These are phyloP conservation scores for Aspergillus amoenus DNA, from an alignment of 2,329 filamentous ascomycete genomes.

Conservation along the genomic window DNA sequence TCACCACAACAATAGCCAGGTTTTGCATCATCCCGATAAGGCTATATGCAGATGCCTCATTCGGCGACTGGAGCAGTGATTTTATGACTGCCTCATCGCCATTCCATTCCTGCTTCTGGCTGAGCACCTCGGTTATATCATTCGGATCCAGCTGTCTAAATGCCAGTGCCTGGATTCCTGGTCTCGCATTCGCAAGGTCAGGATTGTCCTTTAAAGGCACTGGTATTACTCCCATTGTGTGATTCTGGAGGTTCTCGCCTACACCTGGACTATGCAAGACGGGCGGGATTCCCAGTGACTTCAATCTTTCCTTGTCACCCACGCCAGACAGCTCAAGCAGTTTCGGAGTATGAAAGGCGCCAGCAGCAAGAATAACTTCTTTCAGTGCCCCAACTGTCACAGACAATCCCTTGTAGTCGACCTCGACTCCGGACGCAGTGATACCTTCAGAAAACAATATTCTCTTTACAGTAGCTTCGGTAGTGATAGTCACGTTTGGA, in stretches of 20 bases:
- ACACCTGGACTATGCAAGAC: not conserved
- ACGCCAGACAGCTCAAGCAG: constrained; percentile 63
- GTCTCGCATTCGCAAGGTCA: not conserved
- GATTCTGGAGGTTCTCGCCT: not conserved
- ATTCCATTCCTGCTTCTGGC: not conserved
- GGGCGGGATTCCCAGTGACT: not conserved
- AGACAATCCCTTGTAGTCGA: not conserved
- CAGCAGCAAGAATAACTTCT: constrained; percentile 62
- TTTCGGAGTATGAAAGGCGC: constrained; percentile 57
- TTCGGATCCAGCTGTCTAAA: not conserved
- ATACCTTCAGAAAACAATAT: not conserved
- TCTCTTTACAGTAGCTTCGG: not conserved
- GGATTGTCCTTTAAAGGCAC: not conserved
- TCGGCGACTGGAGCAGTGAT: not conserved
- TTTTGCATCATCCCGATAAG: not conserved
- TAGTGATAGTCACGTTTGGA: not conserved
- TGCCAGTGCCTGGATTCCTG: not conserved
- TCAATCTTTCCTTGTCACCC: constrained; percentile 40
- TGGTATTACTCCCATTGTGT: not conserved
- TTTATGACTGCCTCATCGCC: not conserved
- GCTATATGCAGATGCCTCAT: not conserved
- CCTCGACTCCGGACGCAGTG: not conserved
- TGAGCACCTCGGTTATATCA: not conserved
- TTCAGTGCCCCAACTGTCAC: constrained; percentile 32
- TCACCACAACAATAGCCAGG: not conserved